These are phyloP conservation scores for Penicillium sp. DNA, from an alignment of 2,329 filamentous ascomycete genomes.

Conservation along the genomic window DNA sequence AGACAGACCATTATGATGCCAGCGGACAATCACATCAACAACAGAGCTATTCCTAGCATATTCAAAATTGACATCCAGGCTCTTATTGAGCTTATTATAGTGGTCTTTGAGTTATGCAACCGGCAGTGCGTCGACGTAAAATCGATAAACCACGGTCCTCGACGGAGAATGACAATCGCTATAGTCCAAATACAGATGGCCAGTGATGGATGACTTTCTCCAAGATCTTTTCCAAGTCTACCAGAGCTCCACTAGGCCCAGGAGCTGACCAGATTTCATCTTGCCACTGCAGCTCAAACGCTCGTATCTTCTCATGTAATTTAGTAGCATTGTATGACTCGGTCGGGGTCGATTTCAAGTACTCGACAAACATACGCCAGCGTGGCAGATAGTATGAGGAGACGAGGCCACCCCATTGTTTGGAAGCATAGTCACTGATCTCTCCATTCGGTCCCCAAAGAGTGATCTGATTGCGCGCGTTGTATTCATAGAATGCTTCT, in stretches of 20 bases:
- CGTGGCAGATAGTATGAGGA: constrained; percentile 48
- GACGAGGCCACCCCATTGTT: constrained; percentile 51
- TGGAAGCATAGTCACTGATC: constrained; percentile 53
- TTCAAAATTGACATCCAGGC: too few species aligned
- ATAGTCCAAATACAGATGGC: constrained; percentile 12
- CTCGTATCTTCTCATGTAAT: constrained; percentile 5
- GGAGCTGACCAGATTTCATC: constrained; percentile 9
- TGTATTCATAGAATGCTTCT: constrained; percentile 45
- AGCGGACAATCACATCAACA: too few species aligned
- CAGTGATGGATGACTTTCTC: constrained; percentile 4
- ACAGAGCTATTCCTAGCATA: too few species aligned
- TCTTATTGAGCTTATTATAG: too few species aligned
- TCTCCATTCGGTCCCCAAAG: constrained; percentile 51
- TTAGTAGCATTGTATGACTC: constrained; percentile 12
- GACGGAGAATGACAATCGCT: background rate
- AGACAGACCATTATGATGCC: too few species aligned
- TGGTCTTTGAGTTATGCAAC: too few species aligned
- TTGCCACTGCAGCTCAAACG: constrained; percentile 21
- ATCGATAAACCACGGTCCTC: too few species aligned
- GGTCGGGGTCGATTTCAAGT: constrained; percentile 21
- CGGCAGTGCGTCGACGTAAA: too few species aligned
- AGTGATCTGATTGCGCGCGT: constrained; percentile 53
- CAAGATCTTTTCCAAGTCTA: constrained; percentile 12
- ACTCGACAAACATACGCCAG: constrained; percentile 50
- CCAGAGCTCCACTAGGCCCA: constrained; percentile 1